Percentiles rank a stretch among this genome's conserved stretches.
These are phyloP conservation scores for Paratinospora sagittata DNA, from an alignment of 164 flowering plant species.

Conservation along the genomic window DNA sequence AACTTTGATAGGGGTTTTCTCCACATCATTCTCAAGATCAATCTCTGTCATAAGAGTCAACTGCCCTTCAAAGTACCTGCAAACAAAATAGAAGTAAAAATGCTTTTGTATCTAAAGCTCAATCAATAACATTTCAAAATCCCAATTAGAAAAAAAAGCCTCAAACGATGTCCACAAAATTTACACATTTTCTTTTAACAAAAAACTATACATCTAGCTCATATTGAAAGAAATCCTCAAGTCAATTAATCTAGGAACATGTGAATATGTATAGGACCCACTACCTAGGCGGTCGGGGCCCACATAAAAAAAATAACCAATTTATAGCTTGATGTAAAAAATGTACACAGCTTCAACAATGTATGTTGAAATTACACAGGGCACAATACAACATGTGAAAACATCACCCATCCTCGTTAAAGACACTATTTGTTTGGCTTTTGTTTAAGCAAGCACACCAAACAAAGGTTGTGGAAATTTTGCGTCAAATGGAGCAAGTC, in stretches of 20 bases:
- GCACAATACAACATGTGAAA: no score
- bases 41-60: conserved; percentile 58
- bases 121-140: neutral
- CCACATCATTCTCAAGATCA: conserved; percentile 39
- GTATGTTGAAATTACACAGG: no score
- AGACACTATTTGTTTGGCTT: no score
- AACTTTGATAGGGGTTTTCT: conserved; percentile 40
- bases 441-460: no score
- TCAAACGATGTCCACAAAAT: neutral
- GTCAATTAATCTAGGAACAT: neutral
- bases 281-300: no score
- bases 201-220: neutral
- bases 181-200: no score
- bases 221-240: neutral
- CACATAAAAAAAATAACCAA: neutral
- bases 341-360: neutral
- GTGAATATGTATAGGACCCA: neutral
- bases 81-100: conserved; percentile 2
- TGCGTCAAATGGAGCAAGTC: no score
- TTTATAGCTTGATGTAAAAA: neutral
- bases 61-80: conserved; percentile 91
- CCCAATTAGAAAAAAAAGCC: neutral
- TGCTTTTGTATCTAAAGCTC: neutral
- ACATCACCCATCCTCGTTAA: no score
- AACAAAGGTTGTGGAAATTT: no score